A percentile compares a stretch with the other conserved stretches of the same genome.
These are phyloP conservation scores for Starmerella khaoyaiensis DNA, from an alignment of 805 yeast species.

Conservation along the genomic window DNA sequence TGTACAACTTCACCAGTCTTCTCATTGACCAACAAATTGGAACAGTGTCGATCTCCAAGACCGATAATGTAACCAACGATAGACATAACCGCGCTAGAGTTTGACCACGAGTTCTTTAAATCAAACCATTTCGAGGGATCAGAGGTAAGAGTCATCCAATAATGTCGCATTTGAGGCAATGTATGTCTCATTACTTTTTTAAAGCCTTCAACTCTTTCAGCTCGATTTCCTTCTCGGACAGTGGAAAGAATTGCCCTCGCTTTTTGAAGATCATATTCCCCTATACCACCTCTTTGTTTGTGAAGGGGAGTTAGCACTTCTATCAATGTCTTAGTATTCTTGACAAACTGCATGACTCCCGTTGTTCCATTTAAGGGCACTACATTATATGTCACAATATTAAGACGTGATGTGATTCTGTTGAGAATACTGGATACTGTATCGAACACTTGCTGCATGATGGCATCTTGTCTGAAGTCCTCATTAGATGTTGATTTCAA, in stretches of 20 bases:
- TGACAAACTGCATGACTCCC: slow-evolving; percentile 84
- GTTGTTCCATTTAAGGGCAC: slow-evolving; percentile 77
- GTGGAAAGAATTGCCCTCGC: slow-evolving; percentile 39
- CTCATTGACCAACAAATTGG: slow-evolving; percentile 72
- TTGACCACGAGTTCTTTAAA: slow-evolving; percentile 50
- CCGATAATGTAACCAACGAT: slow-evolving; percentile 83
- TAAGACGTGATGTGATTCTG: slow-evolving; percentile 11
- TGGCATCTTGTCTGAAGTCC: slow-evolving; percentile 88
- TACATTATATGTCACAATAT: slow-evolving; percentile 74
- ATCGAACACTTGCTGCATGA: slow-evolving; percentile 93
- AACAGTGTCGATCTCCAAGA: slow-evolving; percentile 88
- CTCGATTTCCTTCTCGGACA: slow-evolving; percentile 33
- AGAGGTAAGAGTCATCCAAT: slow-evolving; percentile 53
- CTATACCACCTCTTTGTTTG: slow-evolving; percentile 35
- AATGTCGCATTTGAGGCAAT: slow-evolving; percentile 55
- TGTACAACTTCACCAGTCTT: slow-evolving; percentile 86
- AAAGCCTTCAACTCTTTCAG: slow-evolving; percentile 28
- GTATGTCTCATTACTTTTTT: slow-evolving; percentile 37
- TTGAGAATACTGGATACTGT: slow-evolving; percentile 53
- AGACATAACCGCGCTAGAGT: slow-evolving; percentile 73
- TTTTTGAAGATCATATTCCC: slow-evolving; percentile 19
- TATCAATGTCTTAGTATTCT: slow-evolving; percentile 55
- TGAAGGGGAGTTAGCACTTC: slow-evolving; percentile 62
- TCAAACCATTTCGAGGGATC: slow-evolving; percentile 65
- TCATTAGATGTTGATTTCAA: slow-evolving; percentile 71